Conservation (phyloP, 1,284 basidiomycete species). For the Pterulicium gracile region DNA sequence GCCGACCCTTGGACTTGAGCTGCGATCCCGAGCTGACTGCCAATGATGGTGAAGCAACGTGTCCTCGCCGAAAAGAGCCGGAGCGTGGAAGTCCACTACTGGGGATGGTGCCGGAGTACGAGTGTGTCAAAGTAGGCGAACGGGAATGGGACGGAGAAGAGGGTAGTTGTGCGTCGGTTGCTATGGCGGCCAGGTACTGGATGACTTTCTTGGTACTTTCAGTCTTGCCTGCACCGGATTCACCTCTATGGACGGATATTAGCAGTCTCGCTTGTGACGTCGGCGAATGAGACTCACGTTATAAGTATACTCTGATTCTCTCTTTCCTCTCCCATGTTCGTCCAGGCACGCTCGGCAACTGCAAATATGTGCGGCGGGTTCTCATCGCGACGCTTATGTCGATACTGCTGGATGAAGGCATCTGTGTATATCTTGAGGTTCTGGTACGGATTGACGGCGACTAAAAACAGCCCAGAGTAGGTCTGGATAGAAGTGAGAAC, state of each 20-base stretch:
- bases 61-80: constrained; percentile 36
- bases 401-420: constrained; percentile 88
- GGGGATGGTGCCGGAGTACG: constrained; percentile 40
- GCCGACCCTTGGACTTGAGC: constrained; percentile 50
- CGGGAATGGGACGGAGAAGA: constrained; percentile 48
- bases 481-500: constrained; percentile 42
- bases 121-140: constrained; percentile 37
- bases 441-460: constrained; percentile 98
- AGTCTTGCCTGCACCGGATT: constrained; percentile 98
- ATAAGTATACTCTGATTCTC: constrained; percentile 98
- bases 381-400: constrained; percentile 85
- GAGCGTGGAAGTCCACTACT: constrained; percentile 48
- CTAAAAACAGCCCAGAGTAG: constrained; percentile 93
- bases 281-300: constrained; percentile 53
- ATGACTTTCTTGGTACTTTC: constrained; percentile 99
- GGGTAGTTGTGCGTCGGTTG: constrained; percentile 66
- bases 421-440: constrained; percentile 89
- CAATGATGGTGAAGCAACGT: constrained; percentile 27
- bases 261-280: constrained; percentile 7
- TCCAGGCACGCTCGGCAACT: constrained; percentile 95
- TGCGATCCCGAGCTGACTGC: constrained; percentile 30
- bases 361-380: constrained; percentile 97
- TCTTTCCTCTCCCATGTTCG: constrained; percentile 94
- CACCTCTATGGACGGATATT: constrained; percentile 54
- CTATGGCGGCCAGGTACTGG: constrained; percentile 97